Evolutionary conservation across 2,329 filamentous ascomycete genomes (phyloP), one percentile per base, ranked within the genome.

Genomic region (Davidsoniella eucalypti): DNA sequence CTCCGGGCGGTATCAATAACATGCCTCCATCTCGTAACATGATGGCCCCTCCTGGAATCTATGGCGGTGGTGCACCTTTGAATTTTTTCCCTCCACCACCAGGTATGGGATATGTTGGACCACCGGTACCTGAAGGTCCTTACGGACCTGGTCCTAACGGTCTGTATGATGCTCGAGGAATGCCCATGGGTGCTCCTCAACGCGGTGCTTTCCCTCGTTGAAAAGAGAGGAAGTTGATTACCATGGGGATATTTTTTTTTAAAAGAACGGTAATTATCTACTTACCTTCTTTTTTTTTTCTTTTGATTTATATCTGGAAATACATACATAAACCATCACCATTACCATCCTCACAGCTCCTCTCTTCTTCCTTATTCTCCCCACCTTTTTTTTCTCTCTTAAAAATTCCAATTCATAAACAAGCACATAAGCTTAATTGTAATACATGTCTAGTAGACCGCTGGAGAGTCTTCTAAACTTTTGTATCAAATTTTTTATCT

Each of bases 31-130:
- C 26, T 7, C 70, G 75, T n/a, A 72, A 65, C 59, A 70, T 76
- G 65, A 65, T 67, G 38, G 75, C 75, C 23, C 77, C 77, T 4
- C 77, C 76, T 1, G 74, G 73, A 9, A 76, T 78, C 58, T 76
- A 70, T 55, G 67, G 64, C 18, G 71, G 69, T 5, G 68, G 66
- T 10, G 65, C 64, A 6, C 65, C 64, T 5, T 71, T 67, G 67
- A 4, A 72, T 69, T 16, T 77, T 75, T 57, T 66, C 78, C 59
- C 69, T 78, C 59, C 69, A 67, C 4, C 75, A 69, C 12, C 65
- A 43, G 73, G 70, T 21, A 48, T 52, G 39, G 25, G 44, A 9
- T 26, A 46, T 43, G 39, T 47, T 12, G 47, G 25, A 10, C 44
- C 44, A 1, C 46, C 44, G 37, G 48, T 18, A 2, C 38, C 44